Evolutionary conservation across 1,284 basidiomycete genomes (phyloP).

Genomic region (Naganishia liquefaciens): DNA sequence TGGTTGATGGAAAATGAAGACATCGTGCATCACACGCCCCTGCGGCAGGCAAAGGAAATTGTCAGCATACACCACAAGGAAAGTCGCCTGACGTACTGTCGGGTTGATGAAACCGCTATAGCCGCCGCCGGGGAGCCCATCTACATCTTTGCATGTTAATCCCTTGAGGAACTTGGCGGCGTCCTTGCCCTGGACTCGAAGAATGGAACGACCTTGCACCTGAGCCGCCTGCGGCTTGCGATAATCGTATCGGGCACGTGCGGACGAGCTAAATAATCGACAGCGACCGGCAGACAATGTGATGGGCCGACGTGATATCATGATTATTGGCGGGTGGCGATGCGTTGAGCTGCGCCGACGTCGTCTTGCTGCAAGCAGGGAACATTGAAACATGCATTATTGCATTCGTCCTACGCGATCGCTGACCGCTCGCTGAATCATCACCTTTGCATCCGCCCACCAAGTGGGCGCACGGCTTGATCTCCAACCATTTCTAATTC

Average conservation of each 20-base stretch:
- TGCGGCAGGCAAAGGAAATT: conserved; percentile 47
- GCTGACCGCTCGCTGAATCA: neutral
- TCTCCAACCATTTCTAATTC: too few relatives aligned
- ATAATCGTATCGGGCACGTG: conserved; percentile 11
- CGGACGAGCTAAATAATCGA: conserved; percentile 4
- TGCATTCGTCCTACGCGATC: neutral
- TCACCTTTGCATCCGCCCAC: neutral
- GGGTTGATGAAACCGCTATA: conserved; percentile 85
- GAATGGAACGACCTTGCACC: conserved; percentile 60
- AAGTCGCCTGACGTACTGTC: conserved; percentile 61
- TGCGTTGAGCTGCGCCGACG: too few relatives aligned
- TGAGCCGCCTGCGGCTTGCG: conserved; percentile 29
- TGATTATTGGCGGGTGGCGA: too few relatives aligned
- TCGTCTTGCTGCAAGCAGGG: too few relatives aligned
- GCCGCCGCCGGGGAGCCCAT: conserved; percentile 61
- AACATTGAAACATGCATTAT: too few relatives aligned
- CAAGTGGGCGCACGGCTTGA: neutral
- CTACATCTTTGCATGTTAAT: conserved; percentile 66
- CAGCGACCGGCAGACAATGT: neutral
- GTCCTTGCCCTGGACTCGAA: conserved; percentile 79
- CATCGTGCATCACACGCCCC: conserved; percentile 87
- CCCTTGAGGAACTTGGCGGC: conserved; percentile 86
- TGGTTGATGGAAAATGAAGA: conserved; percentile 70
- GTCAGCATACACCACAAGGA: conserved; percentile 7
- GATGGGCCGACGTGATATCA: neutral